Conservation (phyloP, 2,329 filamentous ascomycete genomes). For the Colletotrichum chrysophilum region DNA sequence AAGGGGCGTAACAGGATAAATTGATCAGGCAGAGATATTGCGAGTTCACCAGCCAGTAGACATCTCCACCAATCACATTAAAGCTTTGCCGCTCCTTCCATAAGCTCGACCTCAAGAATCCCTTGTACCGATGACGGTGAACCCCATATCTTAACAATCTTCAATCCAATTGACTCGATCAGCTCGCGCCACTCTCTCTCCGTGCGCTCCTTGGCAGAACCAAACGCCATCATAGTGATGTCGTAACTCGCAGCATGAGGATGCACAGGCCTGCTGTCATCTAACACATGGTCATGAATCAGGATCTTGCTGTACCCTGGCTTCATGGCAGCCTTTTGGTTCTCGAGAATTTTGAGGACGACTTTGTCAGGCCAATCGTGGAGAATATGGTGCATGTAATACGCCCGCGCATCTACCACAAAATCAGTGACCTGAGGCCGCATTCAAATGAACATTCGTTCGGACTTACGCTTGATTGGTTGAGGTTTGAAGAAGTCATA, state of each 20-base stretch:
- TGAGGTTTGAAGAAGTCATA: slow-evolving; percentile 46
- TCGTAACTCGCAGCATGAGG: neutral
- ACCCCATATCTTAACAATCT: slow-evolving; percentile 9
- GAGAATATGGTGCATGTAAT: slow-evolving; percentile 59
- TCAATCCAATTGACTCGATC: neutral
- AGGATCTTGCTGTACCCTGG: slow-evolving; percentile 43
- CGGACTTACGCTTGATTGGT: slow-evolving; percentile 25
- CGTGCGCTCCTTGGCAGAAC: neutral
- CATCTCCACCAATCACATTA: slow-evolving; percentile 33
- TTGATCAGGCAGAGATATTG: neutral
- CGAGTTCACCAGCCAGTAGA: neutral
- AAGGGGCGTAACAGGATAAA: neutral
- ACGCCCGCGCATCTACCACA: slow-evolving; percentile 45
- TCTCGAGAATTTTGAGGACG: slow-evolving; percentile 42
- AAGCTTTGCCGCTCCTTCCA: neutral
- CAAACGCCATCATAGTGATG: neutral
- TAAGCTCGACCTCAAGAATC: neutral
- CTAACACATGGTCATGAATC: slow-evolving; percentile 41
- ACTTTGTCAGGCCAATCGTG: slow-evolving; percentile 60
- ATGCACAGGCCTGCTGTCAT: slow-evolving; percentile 29
- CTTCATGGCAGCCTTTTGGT: slow-evolving; percentile 47
- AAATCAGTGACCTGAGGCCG: neutral
- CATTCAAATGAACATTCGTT: fast-evolving
- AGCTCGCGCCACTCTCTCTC: slow-evolving; percentile 1
- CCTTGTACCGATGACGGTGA: neutral